Base-by-base conservation (phyloP, 345 rosid genomes). In the Bruguiera parviflora region DNA sequence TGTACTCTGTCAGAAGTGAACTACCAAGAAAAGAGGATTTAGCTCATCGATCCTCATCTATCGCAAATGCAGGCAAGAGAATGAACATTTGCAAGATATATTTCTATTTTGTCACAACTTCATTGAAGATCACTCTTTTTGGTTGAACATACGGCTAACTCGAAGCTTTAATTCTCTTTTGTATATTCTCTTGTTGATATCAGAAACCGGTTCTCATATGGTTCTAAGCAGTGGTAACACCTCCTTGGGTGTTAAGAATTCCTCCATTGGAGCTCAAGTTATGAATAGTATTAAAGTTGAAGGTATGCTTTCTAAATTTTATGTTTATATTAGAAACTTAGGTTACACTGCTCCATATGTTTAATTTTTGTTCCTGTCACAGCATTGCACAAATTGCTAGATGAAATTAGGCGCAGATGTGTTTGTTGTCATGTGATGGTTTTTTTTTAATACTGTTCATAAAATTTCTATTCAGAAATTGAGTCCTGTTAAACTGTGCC, bases 211-310 rank as follows among this genome's bases (percentile, higher is more conserved):
- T 55, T 71, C 82, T 55, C 70, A 22, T 75, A 37, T 71, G 39
- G 73, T 63, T 77, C 82, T 78, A 69, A 75, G 75, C 76, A 67
- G 75, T 70, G 64, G 71, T 71, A 77, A 69, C 59, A 25, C 69
- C 60, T 71, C 46, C 63, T 69, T 75, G 39, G 63, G 65, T 78
- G 80, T 69, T 53, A 83, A 86, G 81, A 89, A 78, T 80, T 74
- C 83, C 67, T 80, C 80, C 58, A 82, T 79, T 58, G 67, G 64
- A 63, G 66, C 73, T 70, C 88, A 79, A 71, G 75, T 58, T 69
- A 92, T 87, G 76, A 85, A 90, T 69, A 71, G 6, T 53, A 49
- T 84, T 62, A 89, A 88, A 84, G 73, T 80, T 73, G 94, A 94
- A 88, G 97, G 97, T 94, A 76, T 65, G 74, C n/a, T 79, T 75